Conservation (phyloP, 164 flowering plant genomes). For the Magnolia sinica region DNA sequence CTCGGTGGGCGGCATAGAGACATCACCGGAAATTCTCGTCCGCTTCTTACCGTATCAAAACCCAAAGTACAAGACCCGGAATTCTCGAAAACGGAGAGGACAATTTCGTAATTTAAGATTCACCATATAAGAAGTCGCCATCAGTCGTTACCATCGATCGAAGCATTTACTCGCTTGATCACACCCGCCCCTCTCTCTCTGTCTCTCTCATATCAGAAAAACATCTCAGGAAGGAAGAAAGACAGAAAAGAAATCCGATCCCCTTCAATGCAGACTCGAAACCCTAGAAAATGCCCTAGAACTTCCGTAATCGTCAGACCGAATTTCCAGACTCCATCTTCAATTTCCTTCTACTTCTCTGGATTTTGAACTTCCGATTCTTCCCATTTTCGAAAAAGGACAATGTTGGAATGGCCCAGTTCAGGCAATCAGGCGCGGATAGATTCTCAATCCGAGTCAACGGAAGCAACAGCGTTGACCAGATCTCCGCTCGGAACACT, state of each 20-base stretch:
- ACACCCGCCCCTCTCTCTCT: too few species aligned
- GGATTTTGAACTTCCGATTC: neutral
- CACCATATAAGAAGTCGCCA: too few species aligned
- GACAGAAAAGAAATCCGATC: neutral
- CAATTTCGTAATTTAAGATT: too few species aligned
- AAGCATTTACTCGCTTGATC: constrained; percentile 3
- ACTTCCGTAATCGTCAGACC: neutral
- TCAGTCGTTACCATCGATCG: too few species aligned
- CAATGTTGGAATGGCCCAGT: constrained; percentile 77
- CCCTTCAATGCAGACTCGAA: neutral
- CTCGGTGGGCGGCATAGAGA: too few species aligned
- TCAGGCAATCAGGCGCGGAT: constrained; percentile 66
- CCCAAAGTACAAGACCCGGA: too few species aligned
- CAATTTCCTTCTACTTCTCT: neutral
- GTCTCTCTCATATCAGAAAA: too few species aligned
- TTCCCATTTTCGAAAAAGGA: neutral
- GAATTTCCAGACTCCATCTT: neutral
- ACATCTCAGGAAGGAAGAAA: too few species aligned
- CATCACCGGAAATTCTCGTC: too few species aligned
- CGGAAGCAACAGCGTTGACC: constrained; percentile 30
- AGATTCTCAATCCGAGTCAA: constrained; percentile 28
- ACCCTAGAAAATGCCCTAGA: neutral
- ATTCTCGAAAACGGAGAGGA: too few species aligned
- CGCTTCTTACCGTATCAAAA: too few species aligned
- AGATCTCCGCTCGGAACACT: constrained; percentile 40